Evolutionary conservation across 2,329 filamentous ascomycete genomes (phyloP), one percentile per base, ranked within the genome.

Genomic region (Blastomyces silverae): DNA sequence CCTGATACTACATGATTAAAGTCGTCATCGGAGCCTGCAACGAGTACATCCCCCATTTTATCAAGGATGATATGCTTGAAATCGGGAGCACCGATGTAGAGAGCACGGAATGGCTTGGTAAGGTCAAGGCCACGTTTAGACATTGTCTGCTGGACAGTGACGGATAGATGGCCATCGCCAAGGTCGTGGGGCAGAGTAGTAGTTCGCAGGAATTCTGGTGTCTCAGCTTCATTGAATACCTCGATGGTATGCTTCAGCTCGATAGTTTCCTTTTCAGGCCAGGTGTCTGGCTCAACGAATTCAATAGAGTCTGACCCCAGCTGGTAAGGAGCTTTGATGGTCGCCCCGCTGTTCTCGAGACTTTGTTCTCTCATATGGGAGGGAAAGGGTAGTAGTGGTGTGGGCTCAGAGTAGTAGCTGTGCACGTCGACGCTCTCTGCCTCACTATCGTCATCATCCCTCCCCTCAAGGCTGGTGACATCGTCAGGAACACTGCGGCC

Each of bases 11-110:
- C 75, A 46, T 70, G 71, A 62, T 72, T 73, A 11, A 72, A 73
- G 48, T 71, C 71, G 61, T 72, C 69, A 31, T 68, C 70, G 25
- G 75, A 73, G 66, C 76, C 77, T 22, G 79, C 77, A 7, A 80
- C 79, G 34, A 82, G 67, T 13, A 79, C 78, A 67, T 80, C 79
- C 11, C 79, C 80, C 22, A 82, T 76, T 66, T 82, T 82, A 67
- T 79, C 77, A 17, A 81, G 73, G 58, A 81, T 74, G 46, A 75
- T 76, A 52, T 76, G 74, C 48, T 78, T 75, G 50, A 73, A 76
- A 7, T 74, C 73, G 0, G 74, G 66, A 61, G 77, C 71, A 20
- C 79, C 79, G 37, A 79, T 67, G 65, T 80, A 81, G 2, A 80
- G 70, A 34, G 81, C 74, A 48, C 76, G 77, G 61, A 80, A 80